Evolutionary conservation across 805 yeast genomes (phyloP).

Genomic region (Grigorovia yakushimaensis): DNA sequence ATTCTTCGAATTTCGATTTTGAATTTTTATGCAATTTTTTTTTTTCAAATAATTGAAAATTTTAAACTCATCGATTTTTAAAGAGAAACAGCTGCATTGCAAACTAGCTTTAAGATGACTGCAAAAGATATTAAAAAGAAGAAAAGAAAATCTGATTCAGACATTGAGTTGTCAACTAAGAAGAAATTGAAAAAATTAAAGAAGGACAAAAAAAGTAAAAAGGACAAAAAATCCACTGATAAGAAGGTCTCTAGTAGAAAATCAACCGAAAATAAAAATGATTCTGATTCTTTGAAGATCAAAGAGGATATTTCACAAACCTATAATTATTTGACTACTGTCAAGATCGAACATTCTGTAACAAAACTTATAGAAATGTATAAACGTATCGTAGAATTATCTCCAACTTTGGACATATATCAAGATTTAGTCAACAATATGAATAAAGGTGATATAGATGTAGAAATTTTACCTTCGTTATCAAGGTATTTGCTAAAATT

Average conservation of each 20-base stretch:
- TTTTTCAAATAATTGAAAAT: background rate
- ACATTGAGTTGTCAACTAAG: background rate
- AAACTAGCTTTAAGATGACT: no score
- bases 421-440: slow-evolving; percentile 26
- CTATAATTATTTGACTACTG: slow-evolving; percentile 17
- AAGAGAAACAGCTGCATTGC: no score
- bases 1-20: background rate
- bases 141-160: slow-evolving; percentile 1
- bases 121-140: background rate
- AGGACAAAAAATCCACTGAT: slow-evolving; percentile 4
- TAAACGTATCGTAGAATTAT: slow-evolving; percentile 39
- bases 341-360: slow-evolving; percentile 45
- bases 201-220: slow-evolving; percentile 9
- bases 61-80: background rate
- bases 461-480: slow-evolving; percentile 41
- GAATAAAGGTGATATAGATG: slow-evolving; percentile 19
- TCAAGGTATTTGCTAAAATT: slow-evolving; percentile 46
- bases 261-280: background rate
- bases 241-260: background rate
- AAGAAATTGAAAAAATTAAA: slow-evolving; percentile 5
- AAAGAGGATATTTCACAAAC: background rate
- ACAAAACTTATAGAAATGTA: slow-evolving; percentile 43
- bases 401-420: slow-evolving; percentile 44
- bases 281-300: background rate
- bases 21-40: background rate